Conservation (phyloP, 2,329 filamentous ascomycete species). For the Calonectria honghensis region DNA sequence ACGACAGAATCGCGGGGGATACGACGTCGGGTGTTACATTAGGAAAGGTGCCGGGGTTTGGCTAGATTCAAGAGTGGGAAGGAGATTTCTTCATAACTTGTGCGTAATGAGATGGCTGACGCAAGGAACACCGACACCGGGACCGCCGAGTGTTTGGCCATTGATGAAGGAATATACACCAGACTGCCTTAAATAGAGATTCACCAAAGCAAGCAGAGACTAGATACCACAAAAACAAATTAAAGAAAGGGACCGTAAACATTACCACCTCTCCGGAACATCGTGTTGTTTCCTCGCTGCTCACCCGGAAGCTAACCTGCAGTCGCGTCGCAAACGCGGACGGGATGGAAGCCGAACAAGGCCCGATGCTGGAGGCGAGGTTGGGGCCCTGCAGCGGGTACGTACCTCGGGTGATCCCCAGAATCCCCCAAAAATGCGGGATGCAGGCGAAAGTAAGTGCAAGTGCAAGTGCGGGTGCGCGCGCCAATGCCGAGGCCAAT, state of each 20-base stretch:
- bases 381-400: slow-evolving; percentile 18
- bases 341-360: slow-evolving; percentile 32
- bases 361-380: slow-evolving; percentile 21
- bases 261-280: neutral
- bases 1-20: slow-evolving; percentile 1
- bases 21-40: neutral
- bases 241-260: neutral
- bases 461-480: slow-evolving; percentile 16
- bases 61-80: neutral
- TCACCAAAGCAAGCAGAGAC: neutral
- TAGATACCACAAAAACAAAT: no score
- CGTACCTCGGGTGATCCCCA: slow-evolving; percentile 27
- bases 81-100: neutral
- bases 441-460: slow-evolving; percentile 35
- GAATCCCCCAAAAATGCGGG: slow-evolving; percentile 34
- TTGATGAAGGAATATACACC: neutral
- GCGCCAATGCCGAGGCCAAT: slow-evolving; percentile 46
- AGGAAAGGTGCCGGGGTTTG: no score
- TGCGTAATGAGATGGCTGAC: neutral
- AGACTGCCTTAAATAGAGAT: neutral
- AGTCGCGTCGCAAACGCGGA: slow-evolving; percentile 15
- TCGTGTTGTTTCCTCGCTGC: neutral
- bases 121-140: neutral
- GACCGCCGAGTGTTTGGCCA: neutral
- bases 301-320: slow-evolving; percentile 5